Conservation (phyloP, 208 protist species). For the Kentomonas sorsogonicus region DNA sequence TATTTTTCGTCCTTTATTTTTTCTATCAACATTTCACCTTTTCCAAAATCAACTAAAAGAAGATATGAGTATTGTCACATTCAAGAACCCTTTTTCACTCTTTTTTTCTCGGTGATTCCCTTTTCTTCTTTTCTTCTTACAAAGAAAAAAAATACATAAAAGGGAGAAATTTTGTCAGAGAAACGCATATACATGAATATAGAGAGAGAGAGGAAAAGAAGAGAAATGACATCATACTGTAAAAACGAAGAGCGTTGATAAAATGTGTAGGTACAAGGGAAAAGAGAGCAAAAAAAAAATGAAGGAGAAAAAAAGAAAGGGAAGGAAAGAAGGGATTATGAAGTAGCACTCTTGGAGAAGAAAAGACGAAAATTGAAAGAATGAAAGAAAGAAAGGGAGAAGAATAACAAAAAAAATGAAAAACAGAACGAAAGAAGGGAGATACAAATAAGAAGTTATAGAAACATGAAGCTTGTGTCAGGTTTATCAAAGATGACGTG, state of each 20-base stretch:
- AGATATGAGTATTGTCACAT: too few species aligned
- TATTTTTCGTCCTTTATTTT: too few species aligned
- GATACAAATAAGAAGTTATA: too few species aligned
- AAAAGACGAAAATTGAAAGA: constrained; percentile 1
- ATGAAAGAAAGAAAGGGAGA: not conserved
- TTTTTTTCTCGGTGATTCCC: too few species aligned
- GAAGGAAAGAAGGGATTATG: not conserved
- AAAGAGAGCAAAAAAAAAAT: constrained; percentile 14
- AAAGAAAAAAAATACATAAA: constrained; percentile 4
- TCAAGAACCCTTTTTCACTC: too few species aligned
- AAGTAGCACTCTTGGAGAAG: constrained; percentile 1
- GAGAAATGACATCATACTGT: not conserved
- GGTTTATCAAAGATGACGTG: too few species aligned
- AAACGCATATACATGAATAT: constrained; percentile 7
- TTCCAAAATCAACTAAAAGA: too few species aligned
- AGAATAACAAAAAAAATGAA: too few species aligned
- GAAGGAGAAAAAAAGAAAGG: constrained; percentile 10
- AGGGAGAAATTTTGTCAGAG: not conserved
- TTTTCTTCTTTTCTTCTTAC: constrained; percentile 1
- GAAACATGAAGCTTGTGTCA: too few species aligned
- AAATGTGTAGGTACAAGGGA: constrained; percentile 5
- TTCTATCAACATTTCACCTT: too few species aligned
- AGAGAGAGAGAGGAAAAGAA: constrained; percentile 4
- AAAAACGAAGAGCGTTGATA: constrained; percentile 6
- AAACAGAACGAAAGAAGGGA: too few species aligned